Evolutionary conservation across 1,284 basidiomycete genomes (phyloP), one percentile per base, ranked within the genome.

Genomic region (Pseudozyma pruni): DNA sequence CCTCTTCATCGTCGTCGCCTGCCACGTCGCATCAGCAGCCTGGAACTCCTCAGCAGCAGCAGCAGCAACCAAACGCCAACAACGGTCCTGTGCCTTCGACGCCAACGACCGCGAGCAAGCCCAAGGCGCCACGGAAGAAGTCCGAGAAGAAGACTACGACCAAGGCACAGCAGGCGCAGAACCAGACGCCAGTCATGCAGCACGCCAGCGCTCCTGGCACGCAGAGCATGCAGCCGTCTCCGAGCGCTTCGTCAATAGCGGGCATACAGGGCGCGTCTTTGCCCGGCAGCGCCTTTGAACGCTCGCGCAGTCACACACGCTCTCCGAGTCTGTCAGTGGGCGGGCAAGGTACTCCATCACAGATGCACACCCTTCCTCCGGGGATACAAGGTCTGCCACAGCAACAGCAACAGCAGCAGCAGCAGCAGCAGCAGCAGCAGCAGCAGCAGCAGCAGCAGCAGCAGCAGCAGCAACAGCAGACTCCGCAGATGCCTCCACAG

Each of bases 241-340:
- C 67, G 2, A 56, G 67, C 19, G 66, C 58, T 9, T 71, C 68
- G 5, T 59, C 60, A 42, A 61, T 66, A 46, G 51, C 67, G 31
- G 60, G 60, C 37, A 64, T 70, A 17, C 67, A 63, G 31, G 62
- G 57, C 32, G 62, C 68, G 1, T 54, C 58, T n/a, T 41, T 72
- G 11, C 62, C 62, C 8, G 57, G 58, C 16, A 52, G 41, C 23
- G 69, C 63, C 0, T 72, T 72, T 11, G 74, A 75, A 34, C 61
- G 74, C 23, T 70, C 64, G 10, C 57, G 74, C 11, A 75, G 73
- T 45, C 73, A 75, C 19, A 75, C 73, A 13, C 55, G 70, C 1
- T 74, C 71, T 20, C 74, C 74, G 1, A 73, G 64, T 40, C 45
- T 75, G 9, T 64, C 61, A 9, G n/a, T 60, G 17, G 68, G 68